Evolutionary conservation across 192 early-diverging fungal species (phyloP).

Genomic region (Coemansia sp.): DNA sequence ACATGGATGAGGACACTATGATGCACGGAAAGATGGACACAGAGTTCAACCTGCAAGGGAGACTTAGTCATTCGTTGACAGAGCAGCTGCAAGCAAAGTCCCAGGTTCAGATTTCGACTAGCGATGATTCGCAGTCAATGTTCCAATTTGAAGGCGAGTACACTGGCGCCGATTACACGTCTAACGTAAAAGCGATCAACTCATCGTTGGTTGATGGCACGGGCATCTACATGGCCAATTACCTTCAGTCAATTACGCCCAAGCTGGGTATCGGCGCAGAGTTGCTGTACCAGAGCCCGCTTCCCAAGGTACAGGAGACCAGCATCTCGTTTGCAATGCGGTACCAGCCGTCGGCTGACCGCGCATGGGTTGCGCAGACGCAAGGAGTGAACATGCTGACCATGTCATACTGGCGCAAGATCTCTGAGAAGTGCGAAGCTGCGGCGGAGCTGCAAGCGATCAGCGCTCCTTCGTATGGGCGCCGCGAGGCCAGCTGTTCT

Average conservation of each 20-base stretch:
- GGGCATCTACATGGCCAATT: conserved; percentile 84
- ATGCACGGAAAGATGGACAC: conserved; percentile 94
- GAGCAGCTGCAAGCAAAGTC: conserved; percentile 63
- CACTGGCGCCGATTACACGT: conserved; percentile 81
- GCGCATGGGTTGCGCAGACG: conserved; percentile 67
- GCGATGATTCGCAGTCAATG: conserved; percentile 79
- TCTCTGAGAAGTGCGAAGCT: conserved; percentile 93
- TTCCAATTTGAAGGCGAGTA: conserved; percentile 91
- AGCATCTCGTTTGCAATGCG: conserved; percentile 69
- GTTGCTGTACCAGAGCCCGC: conserved; percentile 79
- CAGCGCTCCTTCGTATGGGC: conserved; percentile 59
- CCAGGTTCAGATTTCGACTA: conserved; percentile 64
- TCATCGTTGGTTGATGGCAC: conserved; percentile 87
- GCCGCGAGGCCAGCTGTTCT: conserved; percentile 87
- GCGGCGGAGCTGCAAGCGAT: conserved; percentile 84
- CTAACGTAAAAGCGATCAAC: conserved; percentile 94
- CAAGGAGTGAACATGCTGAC: conserved; percentile 69
- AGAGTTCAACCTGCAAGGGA: conserved; percentile 82
- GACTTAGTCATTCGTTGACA: conserved; percentile 81
- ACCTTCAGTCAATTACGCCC: conserved; percentile 86
- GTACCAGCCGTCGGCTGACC: conserved; percentile 64
- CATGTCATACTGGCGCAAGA: conserved; percentile 83
- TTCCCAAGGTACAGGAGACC: conserved; percentile 77
- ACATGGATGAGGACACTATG: conserved; percentile 74
- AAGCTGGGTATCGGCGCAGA: conserved; percentile 85